These are phyloP conservation scores for Corrigiola litoralis DNA, from an alignment of 179 eudicot species.

Conservation along the genomic window DNA sequence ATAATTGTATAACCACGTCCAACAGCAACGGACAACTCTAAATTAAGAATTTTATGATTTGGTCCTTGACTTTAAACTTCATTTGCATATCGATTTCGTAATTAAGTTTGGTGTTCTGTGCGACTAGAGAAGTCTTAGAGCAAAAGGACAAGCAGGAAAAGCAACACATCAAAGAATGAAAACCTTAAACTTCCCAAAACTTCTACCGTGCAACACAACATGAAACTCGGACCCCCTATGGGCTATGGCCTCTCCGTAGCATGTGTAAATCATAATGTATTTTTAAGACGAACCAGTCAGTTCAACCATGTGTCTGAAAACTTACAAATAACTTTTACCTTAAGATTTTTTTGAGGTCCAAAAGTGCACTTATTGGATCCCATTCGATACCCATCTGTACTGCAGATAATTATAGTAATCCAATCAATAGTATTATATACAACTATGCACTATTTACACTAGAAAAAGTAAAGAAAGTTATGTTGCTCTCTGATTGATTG, in stretches of 20 bases:
- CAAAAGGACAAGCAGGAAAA: conserved; percentile 1
- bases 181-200: conserved; percentile 2
- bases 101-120: neutral
- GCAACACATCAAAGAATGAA: neutral
- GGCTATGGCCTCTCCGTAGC: neutral
- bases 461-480: neutral
- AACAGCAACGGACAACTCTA: neutral
- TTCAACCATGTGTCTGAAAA: too few relatives aligned
- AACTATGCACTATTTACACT: neutral
- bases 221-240: neutral
- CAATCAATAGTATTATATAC: too few relatives aligned
- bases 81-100: neutral
- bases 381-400: conserved; percentile 6
- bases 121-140: too few relatives aligned
- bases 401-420: neutral
- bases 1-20: too few relatives aligned
- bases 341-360: neutral
- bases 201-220: neutral
- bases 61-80: neutral
- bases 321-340: too few relatives aligned
- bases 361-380: conserved; percentile 8
- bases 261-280: neutral
- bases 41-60: neutral
- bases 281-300: too few relatives aligned
- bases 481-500: neutral